Evolutionary conservation across 2,329 filamentous ascomycete genomes (phyloP).

Genomic region (Escovopsis sp.): DNA sequence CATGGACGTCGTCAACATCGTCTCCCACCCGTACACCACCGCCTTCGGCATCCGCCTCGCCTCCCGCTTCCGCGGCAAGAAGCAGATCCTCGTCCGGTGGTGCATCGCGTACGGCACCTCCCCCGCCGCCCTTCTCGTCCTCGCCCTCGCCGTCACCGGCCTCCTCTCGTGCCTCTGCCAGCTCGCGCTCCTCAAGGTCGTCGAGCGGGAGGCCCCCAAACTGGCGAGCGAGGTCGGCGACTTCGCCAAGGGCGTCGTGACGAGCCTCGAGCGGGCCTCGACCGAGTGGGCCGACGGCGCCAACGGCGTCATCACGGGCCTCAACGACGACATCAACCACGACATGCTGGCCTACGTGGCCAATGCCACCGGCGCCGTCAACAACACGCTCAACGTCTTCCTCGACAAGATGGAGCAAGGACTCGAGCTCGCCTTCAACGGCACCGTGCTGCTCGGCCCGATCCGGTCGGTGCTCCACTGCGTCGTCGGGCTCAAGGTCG

Average conservation of each 20-base stretch:
- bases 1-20: constrained; percentile 80
- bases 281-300: constrained; percentile 60
- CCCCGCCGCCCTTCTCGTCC: constrained; percentile 66
- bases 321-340: constrained; percentile 66
- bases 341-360: constrained; percentile 80
- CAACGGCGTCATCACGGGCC: constrained; percentile 53
- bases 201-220: constrained; percentile 62
- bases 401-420: constrained; percentile 60
- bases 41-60: constrained; percentile 56
- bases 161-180: constrained; percentile 74
- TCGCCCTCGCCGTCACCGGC: constrained; percentile 68
- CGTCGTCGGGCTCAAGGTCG: constrained; percentile 75
- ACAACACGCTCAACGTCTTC: constrained; percentile 72
- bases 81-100: constrained; percentile 67
- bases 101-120: constrained; percentile 78
- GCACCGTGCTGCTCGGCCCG: constrained; percentile 63
- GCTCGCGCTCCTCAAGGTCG: constrained; percentile 55
- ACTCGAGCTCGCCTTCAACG: constrained; percentile 65
- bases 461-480: constrained; percentile 72
- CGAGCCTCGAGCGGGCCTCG: constrained; percentile 57
- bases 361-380: constrained; percentile 67
- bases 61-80: constrained; percentile 45
- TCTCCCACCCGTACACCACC: constrained; percentile 64
- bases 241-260: constrained; percentile 66
- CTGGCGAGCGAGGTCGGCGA: constrained; percentile 59